Percentiles rank a stretch among this genome's conserved stretches.
Evolutionary conservation across 1,284 basidiomycete genomes (phyloP).

Genomic region (Tilletia setariae): DNA sequence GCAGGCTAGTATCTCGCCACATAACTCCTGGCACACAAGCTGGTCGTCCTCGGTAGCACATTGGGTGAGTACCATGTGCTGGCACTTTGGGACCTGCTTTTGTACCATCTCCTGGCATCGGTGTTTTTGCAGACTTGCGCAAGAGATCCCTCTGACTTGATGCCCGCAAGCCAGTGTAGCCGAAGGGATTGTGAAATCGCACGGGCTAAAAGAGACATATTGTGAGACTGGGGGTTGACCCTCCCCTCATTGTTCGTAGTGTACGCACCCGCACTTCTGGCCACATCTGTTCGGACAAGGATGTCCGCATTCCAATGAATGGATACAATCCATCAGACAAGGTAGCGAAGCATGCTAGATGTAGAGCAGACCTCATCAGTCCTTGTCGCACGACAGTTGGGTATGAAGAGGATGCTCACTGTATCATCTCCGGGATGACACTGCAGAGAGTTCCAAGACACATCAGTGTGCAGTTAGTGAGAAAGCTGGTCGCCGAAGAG

Average conservation of each 20-base stretch:
- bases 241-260: too few relatives aligned
- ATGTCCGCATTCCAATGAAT: slow-evolving; percentile 63
- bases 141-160: slow-evolving; percentile 51
- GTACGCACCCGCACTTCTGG: slow-evolving; percentile 58
- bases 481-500: background rate
- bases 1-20: slow-evolving; percentile 60
- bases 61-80: slow-evolving; percentile 60
- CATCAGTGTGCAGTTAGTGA: background rate
- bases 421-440: slow-evolving; percentile 67
- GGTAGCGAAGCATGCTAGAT: slow-evolving; percentile 59
- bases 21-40: slow-evolving; percentile 58
- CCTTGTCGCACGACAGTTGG: background rate
- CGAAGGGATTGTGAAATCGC: slow-evolving; percentile 59
- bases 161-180: slow-evolving; percentile 69
- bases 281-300: slow-evolving; percentile 65
- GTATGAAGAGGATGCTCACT: background rate
- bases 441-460: slow-evolving; percentile 51
- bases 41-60: slow-evolving; percentile 60
- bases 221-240: too few relatives aligned
- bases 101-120: slow-evolving; percentile 49
- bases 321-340: slow-evolving; percentile 62
- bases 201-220: slow-evolving; percentile 47
- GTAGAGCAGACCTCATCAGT: background rate
- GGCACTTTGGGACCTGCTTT: slow-evolving; percentile 62
- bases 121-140: slow-evolving; percentile 49